These are phyloP conservation scores for Monosporozyma siamensis DNA, from an alignment of 805 yeast genomes.

Conservation along the genomic window DNA sequence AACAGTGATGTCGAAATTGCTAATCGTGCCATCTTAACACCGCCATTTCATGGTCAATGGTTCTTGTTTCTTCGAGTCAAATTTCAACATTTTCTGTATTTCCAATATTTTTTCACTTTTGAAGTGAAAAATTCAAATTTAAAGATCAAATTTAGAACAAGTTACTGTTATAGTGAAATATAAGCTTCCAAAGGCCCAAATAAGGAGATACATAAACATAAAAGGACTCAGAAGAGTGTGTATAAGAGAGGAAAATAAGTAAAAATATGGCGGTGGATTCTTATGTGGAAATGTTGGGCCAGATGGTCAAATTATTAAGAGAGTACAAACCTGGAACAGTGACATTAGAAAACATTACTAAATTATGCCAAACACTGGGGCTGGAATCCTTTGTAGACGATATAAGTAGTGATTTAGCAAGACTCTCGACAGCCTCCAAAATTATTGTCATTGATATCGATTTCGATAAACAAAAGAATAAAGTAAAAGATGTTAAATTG, in stretches of 20 bases:
- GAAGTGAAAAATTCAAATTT: not conserved
- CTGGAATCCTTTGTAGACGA: constrained; percentile 30
- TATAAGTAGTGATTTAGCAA: constrained; percentile 18
- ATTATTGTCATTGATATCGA: constrained; percentile 32
- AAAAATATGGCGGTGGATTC: constrained; percentile 24
- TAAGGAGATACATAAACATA: too few species aligned
- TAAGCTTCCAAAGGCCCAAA: too few species aligned
- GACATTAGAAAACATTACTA: constrained; percentile 26
- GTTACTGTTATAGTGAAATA: not conserved
- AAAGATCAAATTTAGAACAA: not conserved
- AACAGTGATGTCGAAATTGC: constrained; percentile 21
- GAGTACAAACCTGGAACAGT: constrained; percentile 28
- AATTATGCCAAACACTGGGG: constrained; percentile 28
- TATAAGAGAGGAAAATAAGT: too few species aligned
- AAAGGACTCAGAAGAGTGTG: too few species aligned
- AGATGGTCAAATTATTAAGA: constrained; percentile 25
- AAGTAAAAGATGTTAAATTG: constrained; percentile 28
- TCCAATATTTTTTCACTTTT: too few species aligned
- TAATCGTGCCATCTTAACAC: constrained; percentile 13
- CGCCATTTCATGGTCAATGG: too few species aligned
- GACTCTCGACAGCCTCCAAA: constrained; percentile 31
- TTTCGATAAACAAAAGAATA: constrained; percentile 19
- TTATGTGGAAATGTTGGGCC: constrained; percentile 20
- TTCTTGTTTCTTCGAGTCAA: too few species aligned
- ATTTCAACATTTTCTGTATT: too few species aligned